A percentile compares a stretch with the other conserved stretches of the same genome.
phyloP scores from a whole-genome alignment of 371 early-diverging fungal genomes.

The Mucor sp. region DNA sequence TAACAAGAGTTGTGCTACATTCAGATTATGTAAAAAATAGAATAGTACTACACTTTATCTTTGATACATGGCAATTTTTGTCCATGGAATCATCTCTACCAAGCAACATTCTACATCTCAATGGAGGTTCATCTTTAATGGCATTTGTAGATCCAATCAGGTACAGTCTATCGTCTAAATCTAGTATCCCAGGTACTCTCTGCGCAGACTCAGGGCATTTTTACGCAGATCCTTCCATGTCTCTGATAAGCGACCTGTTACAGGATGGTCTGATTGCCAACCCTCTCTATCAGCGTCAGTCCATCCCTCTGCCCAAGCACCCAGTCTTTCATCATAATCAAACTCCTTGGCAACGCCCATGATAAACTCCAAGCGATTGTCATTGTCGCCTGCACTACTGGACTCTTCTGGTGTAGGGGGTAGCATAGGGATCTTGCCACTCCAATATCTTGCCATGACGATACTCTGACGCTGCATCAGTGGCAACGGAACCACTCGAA shows the following conservation, averaged over 20 bases:
- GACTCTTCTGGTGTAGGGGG: not conserved
- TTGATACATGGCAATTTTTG: not conserved
- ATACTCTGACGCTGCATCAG: slow-evolving; percentile 56
- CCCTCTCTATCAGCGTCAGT: not conserved
- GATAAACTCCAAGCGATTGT: slow-evolving; percentile 13
- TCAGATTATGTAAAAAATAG: not conserved
- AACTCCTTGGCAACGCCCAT: slow-evolving; percentile 24
- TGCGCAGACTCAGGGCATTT: slow-evolving; percentile 24
- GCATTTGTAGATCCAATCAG: not conserved
- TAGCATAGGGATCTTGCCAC: slow-evolving; percentile 35
- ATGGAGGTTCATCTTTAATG: not conserved
- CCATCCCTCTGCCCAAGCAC: slow-evolving; percentile 42
- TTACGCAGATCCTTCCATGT: slow-evolving; percentile 31
- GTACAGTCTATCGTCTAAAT: not conserved
- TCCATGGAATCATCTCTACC: not conserved
- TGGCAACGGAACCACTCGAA: slow-evolving; percentile 59
- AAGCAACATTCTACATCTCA: not conserved
- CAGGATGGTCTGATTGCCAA: slow-evolving; percentile 23
- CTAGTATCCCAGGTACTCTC: slow-evolving; percentile 41
- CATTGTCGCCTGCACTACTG: slow-evolving; percentile 13
- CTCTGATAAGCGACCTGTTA: slow-evolving; percentile 31
- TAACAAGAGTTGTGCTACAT: not conserved
- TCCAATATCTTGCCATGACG: slow-evolving; percentile 49
- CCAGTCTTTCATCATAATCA: slow-evolving; percentile 33
- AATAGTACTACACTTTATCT: not conserved